Conservation (phyloP, 257 asterid genomes). For the Voacanga thouarsii region DNA sequence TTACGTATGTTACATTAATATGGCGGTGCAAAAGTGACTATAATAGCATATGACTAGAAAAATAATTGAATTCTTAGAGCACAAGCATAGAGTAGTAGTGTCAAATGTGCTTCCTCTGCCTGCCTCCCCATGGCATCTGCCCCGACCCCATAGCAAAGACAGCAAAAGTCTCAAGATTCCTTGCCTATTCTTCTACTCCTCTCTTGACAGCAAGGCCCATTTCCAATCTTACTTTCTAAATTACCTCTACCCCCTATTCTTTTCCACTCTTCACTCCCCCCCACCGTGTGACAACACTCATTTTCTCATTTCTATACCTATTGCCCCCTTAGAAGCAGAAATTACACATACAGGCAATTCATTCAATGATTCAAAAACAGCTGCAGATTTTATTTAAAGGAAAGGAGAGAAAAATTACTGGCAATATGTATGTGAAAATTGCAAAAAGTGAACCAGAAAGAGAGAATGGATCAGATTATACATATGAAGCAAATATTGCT, state of each 20-base stretch:
- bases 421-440: neutral
- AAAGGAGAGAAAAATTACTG: no score
- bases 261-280: neutral
- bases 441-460: neutral
- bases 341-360: neutral
- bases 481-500: conserved; percentile 9
- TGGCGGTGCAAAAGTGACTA: neutral
- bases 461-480: conserved; percentile 23
- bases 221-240: conserved; percentile 25
- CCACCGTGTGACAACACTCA: conserved; percentile 3
- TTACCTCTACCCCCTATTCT: neutral
- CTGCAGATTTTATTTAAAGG: neutral
- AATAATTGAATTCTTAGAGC: conserved; percentile 27
- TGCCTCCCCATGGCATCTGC: conserved; percentile 24
- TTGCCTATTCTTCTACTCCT: conserved; percentile 53
- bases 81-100: conserved; percentile 20
- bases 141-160: conserved; percentile 19
- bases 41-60: conserved; percentile 4
- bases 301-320: neutral
- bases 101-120: neutral
- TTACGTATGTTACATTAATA: neutral
- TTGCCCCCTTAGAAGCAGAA: neutral
- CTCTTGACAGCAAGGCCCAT: conserved; percentile 46
- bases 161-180: conserved; percentile 62
- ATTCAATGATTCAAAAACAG: neutral